Evolutionary conservation across 1,284 basidiomycete genomes (phyloP).

Genomic region (Ustilago tritici): DNA sequence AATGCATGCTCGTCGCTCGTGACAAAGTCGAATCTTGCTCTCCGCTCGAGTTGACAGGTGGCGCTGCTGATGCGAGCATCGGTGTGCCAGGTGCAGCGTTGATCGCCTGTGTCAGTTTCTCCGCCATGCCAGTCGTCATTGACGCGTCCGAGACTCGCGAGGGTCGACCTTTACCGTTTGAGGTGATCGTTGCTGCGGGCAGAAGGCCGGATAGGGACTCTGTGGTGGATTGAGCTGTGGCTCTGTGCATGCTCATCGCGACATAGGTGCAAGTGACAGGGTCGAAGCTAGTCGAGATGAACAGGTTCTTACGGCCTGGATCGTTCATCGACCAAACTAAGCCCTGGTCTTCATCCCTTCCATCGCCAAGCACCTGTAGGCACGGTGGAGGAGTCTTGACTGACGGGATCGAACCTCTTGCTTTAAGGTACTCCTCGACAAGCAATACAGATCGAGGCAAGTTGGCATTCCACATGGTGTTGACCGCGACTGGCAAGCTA

Average conservation of each 20-base stretch:
- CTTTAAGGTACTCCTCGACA: conserved; percentile 68
- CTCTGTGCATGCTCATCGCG: conserved; percentile 37
- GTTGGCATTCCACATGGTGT: conserved; percentile 84
- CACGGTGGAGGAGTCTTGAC: conserved; percentile 59
- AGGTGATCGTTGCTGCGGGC: conserved; percentile 33
- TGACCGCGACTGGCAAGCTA: conserved; percentile 85
- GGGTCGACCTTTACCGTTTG: conserved; percentile 18
- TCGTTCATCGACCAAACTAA: conserved; percentile 45
- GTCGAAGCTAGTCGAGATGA: conserved; percentile 55
- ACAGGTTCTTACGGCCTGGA: conserved; percentile 36
- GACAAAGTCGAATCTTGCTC: conserved; percentile 36
- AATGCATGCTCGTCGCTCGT: conserved; percentile 51
- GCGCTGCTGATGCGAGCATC: conserved; percentile 23
- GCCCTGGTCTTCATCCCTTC: conserved; percentile 60
- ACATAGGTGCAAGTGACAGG: conserved; percentile 30
- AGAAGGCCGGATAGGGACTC: conserved; percentile 17
- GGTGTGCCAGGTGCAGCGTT: conserved; percentile 43
- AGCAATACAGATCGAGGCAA: conserved; percentile 65
- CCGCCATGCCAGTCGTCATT: conserved; percentile 43
- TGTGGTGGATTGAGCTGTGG: neutral
- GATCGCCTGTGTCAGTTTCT: conserved; percentile 33
- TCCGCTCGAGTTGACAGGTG: conserved; percentile 32
- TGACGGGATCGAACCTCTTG: conserved; percentile 63
- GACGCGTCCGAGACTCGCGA: conserved; percentile 51
- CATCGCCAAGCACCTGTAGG: conserved; percentile 64